Evolutionary conservation across 1,284 basidiomycete species (phyloP), one percentile per base, ranked within the genome.

Genomic region (Ceratobasidium sp.): DNA sequence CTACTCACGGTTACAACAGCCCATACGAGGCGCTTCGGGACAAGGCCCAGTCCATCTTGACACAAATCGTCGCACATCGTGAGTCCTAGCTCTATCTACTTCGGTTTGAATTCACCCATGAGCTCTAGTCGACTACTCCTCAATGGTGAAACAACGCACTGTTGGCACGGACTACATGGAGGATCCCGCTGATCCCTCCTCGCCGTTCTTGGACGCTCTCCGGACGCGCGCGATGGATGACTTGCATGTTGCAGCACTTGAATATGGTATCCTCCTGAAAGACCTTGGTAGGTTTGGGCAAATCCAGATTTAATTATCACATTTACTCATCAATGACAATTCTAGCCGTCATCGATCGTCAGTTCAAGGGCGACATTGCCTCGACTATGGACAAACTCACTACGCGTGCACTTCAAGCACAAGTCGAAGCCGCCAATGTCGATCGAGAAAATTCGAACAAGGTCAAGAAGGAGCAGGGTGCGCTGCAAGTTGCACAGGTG

Each of bases 361-460:
- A 91, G 74, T 92, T 92, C 81, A 92, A 92, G 80, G 90, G 82
- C 35, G 86, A 93, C 72, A 91, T 92, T 71, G 91, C 90, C 0
- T 80, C 84, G 27, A 91, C 90, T 0, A 92, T 92, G 91, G 89
- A 92, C 76, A 90, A 90, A 75, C 80, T 92, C 60, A 92, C 90
- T 2, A 91, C 90, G 8, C 84, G 90, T 74, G 91, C 89, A 10
- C 80, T 92, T 47, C 88, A 92, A 76, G 89, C 90, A 5, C 90
- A 92, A 77, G 90, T 92, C 42, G 90, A 92, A 77, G 90, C 91
- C 68, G 90, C 91, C 25, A 92, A 92, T 73, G 90, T 92, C 60
- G 91, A 92, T 77, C 79, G 90, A 69, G 91, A 92, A 77, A 92
- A 92, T 75, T 89, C 87, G 79, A 92, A 92, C 79, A 89, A 89